These are phyloP conservation scores for Starmerella bombicola DNA, from an alignment of 805 yeast genomes.

Conservation along the genomic window DNA sequence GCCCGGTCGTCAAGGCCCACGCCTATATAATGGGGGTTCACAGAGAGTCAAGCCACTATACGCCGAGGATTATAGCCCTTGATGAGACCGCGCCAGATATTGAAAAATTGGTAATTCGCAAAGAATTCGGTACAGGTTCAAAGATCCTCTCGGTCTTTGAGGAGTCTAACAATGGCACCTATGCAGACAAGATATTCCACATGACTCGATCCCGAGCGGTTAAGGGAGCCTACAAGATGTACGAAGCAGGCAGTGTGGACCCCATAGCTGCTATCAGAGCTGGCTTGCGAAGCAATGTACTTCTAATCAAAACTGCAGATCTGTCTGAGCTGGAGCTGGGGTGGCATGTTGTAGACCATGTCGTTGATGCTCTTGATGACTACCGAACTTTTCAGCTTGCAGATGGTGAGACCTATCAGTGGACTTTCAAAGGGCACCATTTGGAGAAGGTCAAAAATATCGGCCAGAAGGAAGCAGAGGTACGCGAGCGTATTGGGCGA, in stretches of 20 bases:
- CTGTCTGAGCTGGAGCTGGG: conserved; percentile 46
- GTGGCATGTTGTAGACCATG: conserved; percentile 49
- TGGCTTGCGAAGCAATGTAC: conserved; percentile 47
- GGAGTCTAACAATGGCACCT: conserved; percentile 28
- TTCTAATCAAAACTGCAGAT: conserved; percentile 38
- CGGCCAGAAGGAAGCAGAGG: conserved; percentile 53
- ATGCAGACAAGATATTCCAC: conserved; percentile 37
- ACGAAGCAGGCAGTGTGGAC: conserved; percentile 36
- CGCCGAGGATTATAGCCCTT: conserved; percentile 42
- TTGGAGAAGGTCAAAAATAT: conserved; percentile 45
- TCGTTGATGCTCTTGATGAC: conserved; percentile 49
- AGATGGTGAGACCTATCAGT: conserved; percentile 50
- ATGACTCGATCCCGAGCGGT: conserved; percentile 53
- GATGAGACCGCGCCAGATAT: conserved; percentile 22
- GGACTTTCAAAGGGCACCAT: conserved; percentile 50
- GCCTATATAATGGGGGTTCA: conserved; percentile 44
- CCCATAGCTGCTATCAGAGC: conserved; percentile 50
- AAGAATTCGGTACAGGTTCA: conserved; percentile 50
- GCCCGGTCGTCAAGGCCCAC: conserved; percentile 46
- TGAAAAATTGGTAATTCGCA: conserved; percentile 37
- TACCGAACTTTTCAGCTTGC: conserved; percentile 49
- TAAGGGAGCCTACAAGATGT: conserved; percentile 53
- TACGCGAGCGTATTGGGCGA: conserved; percentile 51
- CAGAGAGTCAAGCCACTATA: conserved; percentile 43
- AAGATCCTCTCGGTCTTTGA: conserved; percentile 42